phyloP scores from a whole-genome alignment of 2,329 filamentous ascomycete species.

The Stagonosporopsis rhizophila region DNA sequence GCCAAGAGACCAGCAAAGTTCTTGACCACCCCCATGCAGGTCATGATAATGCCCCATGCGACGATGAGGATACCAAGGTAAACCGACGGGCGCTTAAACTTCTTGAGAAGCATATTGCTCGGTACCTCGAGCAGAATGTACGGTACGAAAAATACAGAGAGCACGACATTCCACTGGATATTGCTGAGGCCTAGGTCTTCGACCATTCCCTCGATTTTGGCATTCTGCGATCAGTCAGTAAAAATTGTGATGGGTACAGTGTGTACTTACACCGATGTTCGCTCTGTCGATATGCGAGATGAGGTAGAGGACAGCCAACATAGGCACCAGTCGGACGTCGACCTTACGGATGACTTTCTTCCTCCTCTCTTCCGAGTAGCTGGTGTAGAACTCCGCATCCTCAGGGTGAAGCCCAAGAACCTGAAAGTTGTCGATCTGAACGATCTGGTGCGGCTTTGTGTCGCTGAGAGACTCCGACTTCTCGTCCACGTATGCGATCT shows the following conservation, averaged over 20 bases:
- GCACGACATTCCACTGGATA: conserved; percentile 66
- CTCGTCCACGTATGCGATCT: conserved; percentile 34
- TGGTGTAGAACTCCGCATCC: conserved; percentile 34
- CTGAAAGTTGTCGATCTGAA: conserved; percentile 37
- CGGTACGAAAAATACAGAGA: conserved; percentile 66
- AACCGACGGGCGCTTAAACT: conserved; percentile 35
- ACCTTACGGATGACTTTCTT: conserved; percentile 52
- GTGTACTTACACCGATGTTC: conserved; percentile 60
- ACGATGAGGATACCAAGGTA: conserved; percentile 43
- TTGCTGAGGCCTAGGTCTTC: conserved; percentile 62
- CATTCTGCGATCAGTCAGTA: conserved; percentile 48
- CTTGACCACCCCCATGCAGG: conserved; percentile 33
- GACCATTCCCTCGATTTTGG: conserved; percentile 68
- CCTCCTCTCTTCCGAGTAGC: conserved; percentile 51
- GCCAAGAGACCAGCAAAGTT: conserved; percentile 29
- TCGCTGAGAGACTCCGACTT: conserved; percentile 26
- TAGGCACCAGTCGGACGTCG: conserved; percentile 44
- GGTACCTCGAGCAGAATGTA: conserved; percentile 47
- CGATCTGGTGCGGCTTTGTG: conserved; percentile 30
- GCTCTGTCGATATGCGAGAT: conserved; percentile 63
- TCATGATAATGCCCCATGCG: conserved; percentile 38
- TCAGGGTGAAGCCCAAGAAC: conserved; percentile 33
- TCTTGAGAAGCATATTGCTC: conserved; percentile 52
- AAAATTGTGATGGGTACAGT: not conserved
- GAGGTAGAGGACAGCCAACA: conserved; percentile 53